Evolutionary conservation across 805 yeast genomes (phyloP).

Genomic region (Candida glaebosa): DNA sequence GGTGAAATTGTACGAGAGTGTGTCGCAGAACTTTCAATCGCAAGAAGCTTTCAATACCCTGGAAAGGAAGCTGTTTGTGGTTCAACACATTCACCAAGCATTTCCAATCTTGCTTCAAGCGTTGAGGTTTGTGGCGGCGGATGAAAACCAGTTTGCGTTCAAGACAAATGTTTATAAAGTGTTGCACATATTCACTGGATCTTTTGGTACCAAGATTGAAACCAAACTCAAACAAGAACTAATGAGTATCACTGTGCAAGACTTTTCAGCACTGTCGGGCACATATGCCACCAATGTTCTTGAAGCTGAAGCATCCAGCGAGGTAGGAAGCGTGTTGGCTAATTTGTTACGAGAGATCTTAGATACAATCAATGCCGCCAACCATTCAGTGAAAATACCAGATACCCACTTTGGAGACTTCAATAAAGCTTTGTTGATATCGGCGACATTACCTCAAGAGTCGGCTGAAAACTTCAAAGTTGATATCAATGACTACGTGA

Average conservation of each 20-base stretch:
- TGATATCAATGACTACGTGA: slow-evolving; percentile 68
- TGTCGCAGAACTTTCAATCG: slow-evolving; percentile 50
- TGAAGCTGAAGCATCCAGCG: slow-evolving; percentile 7
- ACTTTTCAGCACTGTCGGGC: slow-evolving; percentile 18
- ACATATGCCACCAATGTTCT: slow-evolving; percentile 12
- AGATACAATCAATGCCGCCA: slow-evolving; percentile 19
- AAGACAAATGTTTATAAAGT: slow-evolving; percentile 27
- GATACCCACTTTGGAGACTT: background rate
- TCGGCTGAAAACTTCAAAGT: slow-evolving; percentile 46
- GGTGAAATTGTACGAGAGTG: slow-evolving; percentile 49
- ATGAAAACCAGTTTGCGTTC: slow-evolving; percentile 17
- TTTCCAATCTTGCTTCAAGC: slow-evolving; percentile 17
- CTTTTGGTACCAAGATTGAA: slow-evolving; percentile 23
- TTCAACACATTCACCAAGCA: slow-evolving; percentile 18
- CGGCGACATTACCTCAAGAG: slow-evolving; percentile 42
- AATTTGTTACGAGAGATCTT: slow-evolving; percentile 27
- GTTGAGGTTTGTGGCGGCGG: slow-evolving; percentile 9
- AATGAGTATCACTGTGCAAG: slow-evolving; percentile 16
- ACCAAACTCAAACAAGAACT: slow-evolving; percentile 13
- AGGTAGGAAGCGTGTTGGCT: slow-evolving; percentile 15
- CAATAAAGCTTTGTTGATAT: slow-evolving; percentile 22
- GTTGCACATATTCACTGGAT: slow-evolving; percentile 21
- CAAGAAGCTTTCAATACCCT: slow-evolving; percentile 43
- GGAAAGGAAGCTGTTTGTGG: slow-evolving; percentile 33
- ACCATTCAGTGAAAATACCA: background rate